These are phyloP conservation scores for Penicillium coprophilum DNA, from an alignment of 495 filamentous ascomycete species.

Conservation along the genomic window DNA sequence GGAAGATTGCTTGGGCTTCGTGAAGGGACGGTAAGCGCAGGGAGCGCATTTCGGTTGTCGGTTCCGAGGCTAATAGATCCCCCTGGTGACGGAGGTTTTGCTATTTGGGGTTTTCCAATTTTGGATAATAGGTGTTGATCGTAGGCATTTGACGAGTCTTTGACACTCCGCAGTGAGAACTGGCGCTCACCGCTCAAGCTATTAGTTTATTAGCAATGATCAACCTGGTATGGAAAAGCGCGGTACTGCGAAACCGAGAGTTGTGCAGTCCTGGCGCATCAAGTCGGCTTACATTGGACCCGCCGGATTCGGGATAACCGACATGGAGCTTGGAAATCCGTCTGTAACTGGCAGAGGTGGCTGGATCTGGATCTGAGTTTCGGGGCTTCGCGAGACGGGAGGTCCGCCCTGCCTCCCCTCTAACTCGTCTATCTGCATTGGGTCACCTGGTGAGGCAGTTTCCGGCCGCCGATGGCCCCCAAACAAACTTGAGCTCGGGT, in stretches of 20 bases:
- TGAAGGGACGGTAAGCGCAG: slow-evolving; percentile 49
- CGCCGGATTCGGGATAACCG: slow-evolving; percentile 35
- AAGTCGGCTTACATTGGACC: slow-evolving; percentile 46
- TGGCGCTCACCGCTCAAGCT: slow-evolving; percentile 61
- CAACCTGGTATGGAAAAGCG: not conserved
- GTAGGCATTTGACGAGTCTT: slow-evolving; percentile 68
- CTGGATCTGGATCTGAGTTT: slow-evolving; percentile 49
- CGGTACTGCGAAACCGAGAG: slow-evolving; percentile 6
- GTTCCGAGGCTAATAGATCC: slow-evolving; percentile 53
- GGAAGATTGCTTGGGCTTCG: slow-evolving; percentile 42
- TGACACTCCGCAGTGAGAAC: slow-evolving; percentile 55
- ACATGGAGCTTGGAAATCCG: slow-evolving; percentile 45
- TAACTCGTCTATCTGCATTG: slow-evolving; percentile 44
- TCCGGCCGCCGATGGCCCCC: slow-evolving; percentile 45
- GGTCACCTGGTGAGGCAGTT: slow-evolving; percentile 33
- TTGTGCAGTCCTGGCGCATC: not conserved
- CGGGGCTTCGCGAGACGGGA: slow-evolving; percentile 34
- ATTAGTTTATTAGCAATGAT: slow-evolving; percentile 19
- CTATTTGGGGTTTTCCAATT: slow-evolving; percentile 65
- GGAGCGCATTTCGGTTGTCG: slow-evolving; percentile 50
- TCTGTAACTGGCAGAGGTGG: slow-evolving; percentile 46
- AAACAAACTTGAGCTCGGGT: slow-evolving; percentile 55
- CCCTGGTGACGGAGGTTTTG: slow-evolving; percentile 61
- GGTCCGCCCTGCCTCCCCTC: slow-evolving; percentile 35
- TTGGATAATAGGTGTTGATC: slow-evolving; percentile 79